Conservation (phyloP, 805 yeast species). For the Zygotorulaspora chibaensis region DNA sequence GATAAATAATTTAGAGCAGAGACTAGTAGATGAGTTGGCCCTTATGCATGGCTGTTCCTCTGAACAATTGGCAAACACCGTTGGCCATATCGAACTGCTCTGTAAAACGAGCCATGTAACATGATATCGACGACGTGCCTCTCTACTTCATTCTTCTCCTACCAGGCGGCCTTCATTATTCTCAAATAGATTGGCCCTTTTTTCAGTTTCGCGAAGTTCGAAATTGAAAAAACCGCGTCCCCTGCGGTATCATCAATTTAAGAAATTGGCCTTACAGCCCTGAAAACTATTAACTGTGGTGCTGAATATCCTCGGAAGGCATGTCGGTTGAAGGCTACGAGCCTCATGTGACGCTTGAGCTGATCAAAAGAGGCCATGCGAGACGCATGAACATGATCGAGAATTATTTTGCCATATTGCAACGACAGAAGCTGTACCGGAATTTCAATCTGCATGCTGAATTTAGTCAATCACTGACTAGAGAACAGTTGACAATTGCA, state of each 20-base stretch:
- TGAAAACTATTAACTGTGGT: too few species aligned
- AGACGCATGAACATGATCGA: constrained; percentile 30
- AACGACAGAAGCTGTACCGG: constrained; percentile 25
- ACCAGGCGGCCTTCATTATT: too few species aligned
- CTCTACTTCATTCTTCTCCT: too few species aligned
- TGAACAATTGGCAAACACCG: constrained; percentile 12
- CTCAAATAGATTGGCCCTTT: too few species aligned
- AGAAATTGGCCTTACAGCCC: too few species aligned
- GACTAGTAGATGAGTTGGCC: constrained; percentile 13
- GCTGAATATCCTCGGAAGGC: neutral
- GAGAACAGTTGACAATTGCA: constrained; percentile 11
- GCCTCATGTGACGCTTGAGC: constrained; percentile 8
- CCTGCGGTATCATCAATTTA: too few species aligned
- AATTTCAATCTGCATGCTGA: constrained; percentile 24
- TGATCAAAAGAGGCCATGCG: constrained; percentile 27
- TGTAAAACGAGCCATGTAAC: neutral
- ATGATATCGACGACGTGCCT: too few species aligned
- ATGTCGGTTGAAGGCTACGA: constrained; percentile 4
- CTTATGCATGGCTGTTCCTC: constrained; percentile 16
- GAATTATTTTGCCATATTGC: constrained; percentile 24
- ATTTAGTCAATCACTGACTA: constrained; percentile 12
- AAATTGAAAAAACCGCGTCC: too few species aligned
- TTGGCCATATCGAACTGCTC: constrained; percentile 12
- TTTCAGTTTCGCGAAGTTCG: too few species aligned
- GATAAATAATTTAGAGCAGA: constrained; percentile 15